These are phyloP conservation scores for Neoscytalidium dimidiatum DNA, from an alignment of 2,329 filamentous ascomycete genomes.

Conservation along the genomic window DNA sequence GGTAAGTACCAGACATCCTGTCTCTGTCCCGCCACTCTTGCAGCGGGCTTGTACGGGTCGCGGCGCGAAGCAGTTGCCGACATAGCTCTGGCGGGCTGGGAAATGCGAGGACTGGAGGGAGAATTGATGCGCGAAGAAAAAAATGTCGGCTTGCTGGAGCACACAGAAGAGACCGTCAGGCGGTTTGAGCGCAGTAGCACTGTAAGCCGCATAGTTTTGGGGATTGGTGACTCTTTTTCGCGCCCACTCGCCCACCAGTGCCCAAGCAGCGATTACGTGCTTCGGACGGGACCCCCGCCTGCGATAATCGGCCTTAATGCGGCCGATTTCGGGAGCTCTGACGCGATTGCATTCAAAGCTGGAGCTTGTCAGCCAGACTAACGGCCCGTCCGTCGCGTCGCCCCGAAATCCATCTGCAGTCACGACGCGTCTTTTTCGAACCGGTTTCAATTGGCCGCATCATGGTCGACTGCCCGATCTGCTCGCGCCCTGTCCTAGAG, in stretches of 20 bases:
- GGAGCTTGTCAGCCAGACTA: background rate
- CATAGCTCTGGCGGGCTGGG: conserved; percentile 33
- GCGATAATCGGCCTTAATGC: background rate
- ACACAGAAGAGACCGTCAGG: background rate
- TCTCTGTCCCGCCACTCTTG: conserved; percentile 54
- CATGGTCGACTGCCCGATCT: conserved; percentile 79
- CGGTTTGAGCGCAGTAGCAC: background rate
- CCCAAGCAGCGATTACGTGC: conserved; percentile 14
- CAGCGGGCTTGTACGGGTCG: conserved; percentile 55
- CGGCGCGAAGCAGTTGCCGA: conserved; percentile 34
- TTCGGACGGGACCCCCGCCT: background rate
- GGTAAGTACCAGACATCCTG: conserved; percentile 59
- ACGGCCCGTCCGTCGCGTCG: conserved; percentile 13
- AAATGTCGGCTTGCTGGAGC: background rate
- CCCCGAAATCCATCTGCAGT: background rate
- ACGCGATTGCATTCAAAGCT: background rate
- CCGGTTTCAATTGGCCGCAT: background rate
- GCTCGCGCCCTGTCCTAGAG: conserved; percentile 70
- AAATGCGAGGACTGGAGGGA: background rate
- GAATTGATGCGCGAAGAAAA: background rate
- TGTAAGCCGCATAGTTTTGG: background rate
- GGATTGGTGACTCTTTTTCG: conserved; percentile 10
- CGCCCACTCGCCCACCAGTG: background rate
- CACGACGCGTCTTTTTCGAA: background rate
- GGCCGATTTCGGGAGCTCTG: conserved; percentile 3